Base-by-base conservation (phyloP, 352 stramenopile genomes). In the Globisporangium echinulatum region DNA sequence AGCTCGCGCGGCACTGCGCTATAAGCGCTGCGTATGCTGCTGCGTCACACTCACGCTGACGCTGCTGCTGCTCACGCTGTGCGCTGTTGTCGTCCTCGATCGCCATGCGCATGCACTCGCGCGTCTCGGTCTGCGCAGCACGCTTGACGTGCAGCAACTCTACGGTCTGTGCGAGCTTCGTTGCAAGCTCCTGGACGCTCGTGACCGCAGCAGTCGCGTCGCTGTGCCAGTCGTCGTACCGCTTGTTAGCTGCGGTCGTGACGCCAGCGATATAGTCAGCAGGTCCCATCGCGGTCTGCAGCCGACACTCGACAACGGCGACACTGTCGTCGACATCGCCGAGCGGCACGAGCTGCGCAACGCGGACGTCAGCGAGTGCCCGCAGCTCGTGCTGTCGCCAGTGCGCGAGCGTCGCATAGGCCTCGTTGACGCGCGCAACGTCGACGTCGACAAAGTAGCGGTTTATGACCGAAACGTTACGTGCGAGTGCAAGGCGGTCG, bases 381-480 rank as follows among this genome's bases (percentile, higher is more conserved):
- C 65, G 75, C 36, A 85, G 38, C 14, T 78, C 68, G 19, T 78
- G 58, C 0, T 54, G 36, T 40, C 74, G 77, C 74, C 64, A 84
- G 15, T 63, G 68, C 0, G 17, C 33, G 37, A 77, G 79, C 5
- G 40, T 61, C 11, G 55, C 38, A 25, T 55, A 74, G 1, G 71
- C 73, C 15, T 43, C 49, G 47, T 88, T 88, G 43, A 90, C 60
- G 5, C 75, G 69, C 9, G 55, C 38, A 4, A 81, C 75, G 43
- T 90, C 79, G 7, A 84, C 57, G n/a, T 82, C 71, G 9, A 85
- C 53, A 40, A 88, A 90, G 39, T 75, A 75, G 39, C 63, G 72
- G 61, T 87, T 82, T 55, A 82, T 78, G n/a, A 84, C 47, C 25
- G 78, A 59, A 46, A 88, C 79, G 37, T 62, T 68, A 7, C 67